Conservation (phyloP, 139 green algal genomes). For the Chlorella sp. region DNA sequence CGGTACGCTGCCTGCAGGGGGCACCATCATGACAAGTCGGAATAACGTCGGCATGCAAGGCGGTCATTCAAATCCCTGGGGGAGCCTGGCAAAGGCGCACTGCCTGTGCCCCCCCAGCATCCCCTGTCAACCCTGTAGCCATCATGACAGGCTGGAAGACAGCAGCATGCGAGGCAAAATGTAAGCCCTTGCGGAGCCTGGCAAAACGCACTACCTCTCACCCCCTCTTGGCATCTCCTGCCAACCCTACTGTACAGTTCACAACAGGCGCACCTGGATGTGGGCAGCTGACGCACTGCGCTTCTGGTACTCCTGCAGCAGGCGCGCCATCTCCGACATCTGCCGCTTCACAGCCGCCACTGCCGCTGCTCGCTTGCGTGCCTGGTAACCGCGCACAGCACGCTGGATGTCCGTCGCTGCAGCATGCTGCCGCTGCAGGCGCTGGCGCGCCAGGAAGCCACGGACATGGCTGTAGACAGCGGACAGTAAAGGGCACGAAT, state of each 20-base stretch:
- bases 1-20: conserved; percentile 33
- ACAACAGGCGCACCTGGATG: conserved; percentile 40
- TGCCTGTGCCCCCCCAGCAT: not conserved
- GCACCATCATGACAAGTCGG: not conserved
- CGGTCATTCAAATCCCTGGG: not conserved
- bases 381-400: conserved; percentile 48
- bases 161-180: not conserved
- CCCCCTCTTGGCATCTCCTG: not conserved
- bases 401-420: conserved; percentile 58
- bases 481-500: not conserved
- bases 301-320: conserved; percentile 44
- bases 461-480: conserved; percentile 26
- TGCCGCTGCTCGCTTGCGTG: conserved; percentile 18
- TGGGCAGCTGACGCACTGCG: conserved; percentile 43
- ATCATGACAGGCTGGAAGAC: not conserved
- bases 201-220: not conserved
- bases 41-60: not conserved
- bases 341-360: conserved; percentile 17
- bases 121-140: not conserved
- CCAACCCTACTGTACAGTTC: not conserved
- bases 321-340: conserved; percentile 44
- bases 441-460: conserved; percentile 36
- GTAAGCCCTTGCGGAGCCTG: not conserved
- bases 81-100: not conserved
- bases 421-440: not conserved